Conservation (phyloP, 305 asterid genomes). For the Fraxinus greggii region DNA sequence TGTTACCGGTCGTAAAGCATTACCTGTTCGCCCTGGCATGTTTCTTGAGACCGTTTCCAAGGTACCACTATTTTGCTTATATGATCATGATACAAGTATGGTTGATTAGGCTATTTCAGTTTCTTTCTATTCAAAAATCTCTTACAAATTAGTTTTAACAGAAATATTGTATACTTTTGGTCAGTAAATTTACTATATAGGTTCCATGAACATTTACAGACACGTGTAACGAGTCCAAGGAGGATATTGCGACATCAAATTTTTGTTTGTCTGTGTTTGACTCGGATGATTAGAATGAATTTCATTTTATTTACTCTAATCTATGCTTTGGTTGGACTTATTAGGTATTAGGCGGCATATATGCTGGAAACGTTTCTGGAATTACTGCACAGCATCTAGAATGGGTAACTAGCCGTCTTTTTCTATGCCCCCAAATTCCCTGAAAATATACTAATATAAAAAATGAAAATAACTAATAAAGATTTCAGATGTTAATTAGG, state of each 20-base stretch:
- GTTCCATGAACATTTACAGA: background rate
- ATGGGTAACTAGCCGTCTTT: conserved; percentile 55
- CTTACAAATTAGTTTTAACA: background rate
- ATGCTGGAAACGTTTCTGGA: conserved; percentile 74
- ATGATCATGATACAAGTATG: background rate
- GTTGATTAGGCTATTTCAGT: background rate
- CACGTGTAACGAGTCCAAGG: background rate
- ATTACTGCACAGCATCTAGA: conserved; percentile 91
- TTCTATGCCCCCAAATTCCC: background rate
- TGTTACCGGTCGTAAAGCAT: conserved; percentile 63
- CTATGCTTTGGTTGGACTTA: conserved; percentile 28
- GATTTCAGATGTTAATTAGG: background rate
- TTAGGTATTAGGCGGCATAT: conserved; percentile 86
- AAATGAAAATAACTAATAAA: background rate
- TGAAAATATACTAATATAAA: background rate
- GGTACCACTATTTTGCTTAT: conserved; percentile 43
- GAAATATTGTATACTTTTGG: background rate
- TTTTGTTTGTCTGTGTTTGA: background rate
- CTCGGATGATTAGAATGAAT: background rate
- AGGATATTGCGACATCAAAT: background rate
- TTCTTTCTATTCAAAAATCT: background rate
- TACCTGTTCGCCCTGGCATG: conserved; percentile 98
- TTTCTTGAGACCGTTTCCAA: conserved; percentile 95
- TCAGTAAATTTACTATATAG: background rate
- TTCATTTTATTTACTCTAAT: conserved; percentile 20